These are phyloP conservation scores for Ceratocystis eucalypticola DNA, from an alignment of 2,329 filamentous ascomycete species.

Conservation along the genomic window DNA sequence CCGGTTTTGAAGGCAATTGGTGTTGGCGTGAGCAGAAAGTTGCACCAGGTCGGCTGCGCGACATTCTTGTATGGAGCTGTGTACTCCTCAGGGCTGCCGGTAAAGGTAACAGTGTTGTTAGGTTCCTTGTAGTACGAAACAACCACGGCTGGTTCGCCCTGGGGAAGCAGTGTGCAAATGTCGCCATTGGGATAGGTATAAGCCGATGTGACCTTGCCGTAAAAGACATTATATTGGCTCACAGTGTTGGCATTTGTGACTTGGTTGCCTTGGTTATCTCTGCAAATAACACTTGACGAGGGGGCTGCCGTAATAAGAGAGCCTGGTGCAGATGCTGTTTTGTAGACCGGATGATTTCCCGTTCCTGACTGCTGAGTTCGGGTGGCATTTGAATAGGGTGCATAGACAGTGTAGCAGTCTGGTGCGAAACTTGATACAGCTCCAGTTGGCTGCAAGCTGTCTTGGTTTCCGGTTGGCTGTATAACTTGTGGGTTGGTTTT, in stretches of 20 bases:
- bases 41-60: conserved; percentile 30
- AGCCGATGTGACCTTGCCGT: neutral
- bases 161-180: conserved; percentile 26
- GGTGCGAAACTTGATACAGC: neutral
- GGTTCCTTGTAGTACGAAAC: conserved; percentile 35
- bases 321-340: conserved; percentile 8
- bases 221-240: conserved; percentile 11
- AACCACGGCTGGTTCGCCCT: conserved; percentile 26
- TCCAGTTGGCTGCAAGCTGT: neutral
- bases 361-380: neutral
- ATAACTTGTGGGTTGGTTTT: neutral
- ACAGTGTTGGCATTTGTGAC: neutral
- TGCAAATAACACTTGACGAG: conserved; percentile 13
- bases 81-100: conserved; percentile 34
- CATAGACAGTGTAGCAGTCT: conserved; percentile 16
- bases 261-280: neutral
- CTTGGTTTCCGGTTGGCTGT: too few species aligned
- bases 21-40: conserved; percentile 18
- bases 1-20: conserved; percentile 16
- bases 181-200: conserved; percentile 16
- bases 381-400: conserved; percentile 15
- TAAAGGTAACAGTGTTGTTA: conserved; percentile 34
- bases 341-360: neutral
- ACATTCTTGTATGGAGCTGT: conserved; percentile 34
- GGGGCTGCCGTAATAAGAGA: conserved; percentile 10